Evolutionary conservation across 164 flowering plant genomes (phyloP), one percentile per base, ranked within the genome.

Genomic region (Vitis amurensis): DNA sequence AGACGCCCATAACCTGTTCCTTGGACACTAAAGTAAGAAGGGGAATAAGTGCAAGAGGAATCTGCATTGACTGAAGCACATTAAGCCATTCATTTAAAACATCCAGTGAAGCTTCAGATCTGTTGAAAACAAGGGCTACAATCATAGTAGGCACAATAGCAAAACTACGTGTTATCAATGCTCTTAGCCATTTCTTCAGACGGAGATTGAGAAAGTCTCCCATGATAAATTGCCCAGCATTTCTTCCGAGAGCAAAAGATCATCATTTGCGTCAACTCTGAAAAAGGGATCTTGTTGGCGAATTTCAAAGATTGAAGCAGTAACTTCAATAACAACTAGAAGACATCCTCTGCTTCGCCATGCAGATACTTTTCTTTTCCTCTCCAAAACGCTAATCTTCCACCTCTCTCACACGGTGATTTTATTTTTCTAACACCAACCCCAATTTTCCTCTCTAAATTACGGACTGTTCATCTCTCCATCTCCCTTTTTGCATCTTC

Each of bases 61-160:
- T 19, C 23, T 19, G 23, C 23, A 19, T 19, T 19, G 23, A 19
- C 82, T 89, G 97, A 69, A 93, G 92, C 72, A 93, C 93, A 85
- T 93, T 93, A 44, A 91, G 89, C 98, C 98, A 93, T 72, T 93
- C 97, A 77, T 91, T 93, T 68, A 93, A 71, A 31, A 87, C 76
- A 81, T 91, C 98, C 64, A 93, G 63, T 7, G 92, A 76, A n/a
- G 81, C 78, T 71, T 93, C 95, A 16, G 95, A 88, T 60, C 79
- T 80, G 27, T 90, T 85, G 66, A 93, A 93, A 60, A 91, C 56
- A 70, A 91, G 70, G 53, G 98, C 98, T n/a, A 93, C 92, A 59
- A 86, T 60, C 23, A 93, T 87, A 29, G 98, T 91, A 1, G 98
- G 97, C 60, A 93, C 80, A 55, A 93, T 91, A 0, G 98, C 98